Conservation (phyloP, 805 yeast genomes). For the Blastobotrys parvus region DNA sequence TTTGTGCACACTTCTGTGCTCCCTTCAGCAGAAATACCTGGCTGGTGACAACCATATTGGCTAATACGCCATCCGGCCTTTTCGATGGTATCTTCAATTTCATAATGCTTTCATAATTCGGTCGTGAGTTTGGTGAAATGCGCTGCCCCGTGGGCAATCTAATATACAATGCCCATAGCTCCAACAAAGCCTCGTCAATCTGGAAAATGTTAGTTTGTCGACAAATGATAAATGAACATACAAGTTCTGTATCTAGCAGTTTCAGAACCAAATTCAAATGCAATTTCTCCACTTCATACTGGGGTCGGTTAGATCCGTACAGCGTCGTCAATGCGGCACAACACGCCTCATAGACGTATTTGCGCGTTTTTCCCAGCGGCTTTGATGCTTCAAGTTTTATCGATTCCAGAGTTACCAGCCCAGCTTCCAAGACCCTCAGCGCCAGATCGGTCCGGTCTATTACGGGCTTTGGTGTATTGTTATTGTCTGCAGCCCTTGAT, state of each 20-base stretch:
- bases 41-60: slow-evolving; percentile 3
- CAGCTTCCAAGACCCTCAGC: neutral
- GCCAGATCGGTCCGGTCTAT: slow-evolving; percentile 1
- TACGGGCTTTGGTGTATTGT: neutral
- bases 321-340: slow-evolving; percentile 1
- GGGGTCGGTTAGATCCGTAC: neutral
- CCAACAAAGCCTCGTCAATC: slow-evolving; percentile 5
- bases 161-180: slow-evolving; percentile 2
- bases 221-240: neutral
- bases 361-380: neutral
- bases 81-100: neutral
- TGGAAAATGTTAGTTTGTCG: neutral
- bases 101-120: neutral
- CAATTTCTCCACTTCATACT: slow-evolving; percentile 1
- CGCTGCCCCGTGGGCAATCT: neutral
- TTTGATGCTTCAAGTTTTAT: neutral
- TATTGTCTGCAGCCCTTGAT: slow-evolving; percentile 1
- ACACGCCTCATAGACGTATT: slow-evolving; percentile 3
- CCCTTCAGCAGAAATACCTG: slow-evolving; percentile 6
- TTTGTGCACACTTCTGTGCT: slow-evolving; percentile 5
- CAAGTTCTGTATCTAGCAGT: slow-evolving; percentile 8
- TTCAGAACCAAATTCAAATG: slow-evolving; percentile 7
- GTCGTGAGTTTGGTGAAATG: neutral
- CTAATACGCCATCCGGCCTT: neutral
- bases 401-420: slow-evolving; percentile 1